Conservation (phyloP, 2,329 filamentous ascomycete genomes). For the Aureobasidium lini region DNA sequence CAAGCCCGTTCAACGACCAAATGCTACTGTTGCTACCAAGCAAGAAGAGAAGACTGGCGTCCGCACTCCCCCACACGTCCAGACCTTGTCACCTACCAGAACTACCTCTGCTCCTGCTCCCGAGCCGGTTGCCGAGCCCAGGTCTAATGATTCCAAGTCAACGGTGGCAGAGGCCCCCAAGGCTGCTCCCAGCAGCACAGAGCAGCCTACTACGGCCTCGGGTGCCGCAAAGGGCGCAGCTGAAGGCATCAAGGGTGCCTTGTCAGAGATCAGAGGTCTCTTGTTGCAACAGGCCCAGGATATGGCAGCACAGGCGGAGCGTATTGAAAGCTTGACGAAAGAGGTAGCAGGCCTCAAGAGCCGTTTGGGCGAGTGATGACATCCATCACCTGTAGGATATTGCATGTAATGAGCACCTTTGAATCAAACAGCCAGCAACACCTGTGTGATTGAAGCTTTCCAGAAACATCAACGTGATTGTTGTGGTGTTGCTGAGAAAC, state of each 20-base stretch:
- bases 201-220: constrained; percentile 14
- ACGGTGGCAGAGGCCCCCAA: constrained; percentile 12
- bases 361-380: constrained; percentile 47
- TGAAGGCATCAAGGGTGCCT: constrained; percentile 54
- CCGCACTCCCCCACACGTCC: constrained; percentile 25
- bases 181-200: constrained; percentile 12
- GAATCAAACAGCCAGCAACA: background rate
- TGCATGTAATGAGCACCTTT: background rate
- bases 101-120: constrained; percentile 24
- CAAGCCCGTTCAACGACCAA: constrained; percentile 61
- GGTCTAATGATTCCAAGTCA: constrained; percentile 15
- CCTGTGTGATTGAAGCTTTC: too few relatives aligned
- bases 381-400: background rate
- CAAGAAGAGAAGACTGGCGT: constrained; percentile 34
- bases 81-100: constrained; percentile 15
- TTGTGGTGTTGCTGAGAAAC: too few relatives aligned
- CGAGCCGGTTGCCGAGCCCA: constrained; percentile 16
- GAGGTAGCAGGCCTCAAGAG: constrained; percentile 79
- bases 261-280: constrained; percentile 70
- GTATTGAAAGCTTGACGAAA: constrained; percentile 68
- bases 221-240: constrained; percentile 38
- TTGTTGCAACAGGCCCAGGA: constrained; percentile 47
- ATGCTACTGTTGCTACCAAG: constrained; percentile 25
- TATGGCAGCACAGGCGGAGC: constrained; percentile 53
- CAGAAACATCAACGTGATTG: too few relatives aligned